Base-by-base conservation (phyloP, 2,329 filamentous ascomycete genomes). In the Fusarium austroafricanum region DNA sequence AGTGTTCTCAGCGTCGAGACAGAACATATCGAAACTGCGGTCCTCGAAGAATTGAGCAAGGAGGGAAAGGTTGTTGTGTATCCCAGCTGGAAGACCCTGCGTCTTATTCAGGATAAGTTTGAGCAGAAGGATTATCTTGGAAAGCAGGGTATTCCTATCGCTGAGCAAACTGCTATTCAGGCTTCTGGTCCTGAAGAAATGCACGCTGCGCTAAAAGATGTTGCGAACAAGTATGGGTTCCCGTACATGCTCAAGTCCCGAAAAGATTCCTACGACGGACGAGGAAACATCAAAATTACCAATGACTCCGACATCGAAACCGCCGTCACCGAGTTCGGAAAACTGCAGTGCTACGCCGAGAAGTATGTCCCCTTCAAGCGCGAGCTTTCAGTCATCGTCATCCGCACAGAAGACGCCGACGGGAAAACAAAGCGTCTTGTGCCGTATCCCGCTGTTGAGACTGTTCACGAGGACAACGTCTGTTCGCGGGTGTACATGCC, bases 171-270 rank as follows among this genome's bases (percentile, higher is more conserved):
- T 51, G 86, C 89, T 26, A 80, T 96, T 45, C 84, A 87, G 55
- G 45, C 20, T 4, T 77, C 75, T 4, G 83, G 80, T 81, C 84
- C n/a, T 83, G 84, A 47, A 86, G 84, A 46, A 87, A 87, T 55
- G 80, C 83, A 8, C 81, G 84, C 38, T n/a, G 89, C 89, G 14
- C 81, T 97, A 71, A 82, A 86, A 69, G 82, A 86, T 37, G 88
- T 92, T 38, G 89, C 87, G 5, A 76, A 83, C 45, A 80, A 84
- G 60, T 88, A 94, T 51, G 93, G 92, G 2, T 93, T 92, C 75
- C 95, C 95, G 1, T 91, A 92, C 77, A 97, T 97, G 93, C 84
- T 98, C 68, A 98, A 98, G 83, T 90, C 92, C 9, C 88, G 93
- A 73, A 96, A 91, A 66, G 91, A 94, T 71, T 95, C 94, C 14